These are phyloP conservation scores for Tricholoma terreum DNA, from an alignment of 768 basidiomycete species.

Conservation along the genomic window DNA sequence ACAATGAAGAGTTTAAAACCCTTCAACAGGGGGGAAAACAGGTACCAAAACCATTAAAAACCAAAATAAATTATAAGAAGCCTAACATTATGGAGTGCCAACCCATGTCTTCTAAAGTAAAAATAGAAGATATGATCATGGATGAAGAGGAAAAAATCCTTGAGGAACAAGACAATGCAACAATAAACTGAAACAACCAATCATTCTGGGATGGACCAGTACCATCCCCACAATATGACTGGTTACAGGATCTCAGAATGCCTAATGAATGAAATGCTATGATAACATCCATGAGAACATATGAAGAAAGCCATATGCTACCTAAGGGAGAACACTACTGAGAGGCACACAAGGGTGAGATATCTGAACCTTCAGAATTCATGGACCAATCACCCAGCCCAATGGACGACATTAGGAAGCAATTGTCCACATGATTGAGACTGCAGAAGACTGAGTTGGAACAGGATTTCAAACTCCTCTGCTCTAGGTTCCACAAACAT, in stretches of 20 bases:
- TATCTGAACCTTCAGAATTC: conserved; percentile 1
- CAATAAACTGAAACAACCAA: not conserved
- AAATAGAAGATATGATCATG: conserved; percentile 1
- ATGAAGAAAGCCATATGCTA: not conserved
- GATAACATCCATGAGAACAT: not conserved
- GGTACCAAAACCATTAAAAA: not conserved
- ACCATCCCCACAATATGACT: conserved; percentile 3
- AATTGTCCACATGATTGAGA: not conserved
- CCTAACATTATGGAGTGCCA: conserved; percentile 5
- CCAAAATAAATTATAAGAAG: not conserved
- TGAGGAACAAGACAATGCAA: not conserved
- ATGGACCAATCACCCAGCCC: not conserved
- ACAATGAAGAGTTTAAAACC: not conserved
- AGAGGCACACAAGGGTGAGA: not conserved
- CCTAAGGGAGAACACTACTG: conserved; percentile 1
- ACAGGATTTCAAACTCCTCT: not conserved
- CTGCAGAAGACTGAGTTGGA: not conserved
- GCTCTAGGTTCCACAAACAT: too few relatives aligned
- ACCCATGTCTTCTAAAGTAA: conserved; percentile 15
- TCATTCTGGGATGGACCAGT: conserved; percentile 17
- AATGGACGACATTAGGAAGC: not conserved
- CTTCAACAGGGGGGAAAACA: not conserved
- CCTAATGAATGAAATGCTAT: conserved; percentile 19
- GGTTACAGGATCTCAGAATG: conserved; percentile 14
- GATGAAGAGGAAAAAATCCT: not conserved